phyloP scores from a whole-genome alignment of 805 yeast genomes.

The Ogataea ganodermae region DNA sequence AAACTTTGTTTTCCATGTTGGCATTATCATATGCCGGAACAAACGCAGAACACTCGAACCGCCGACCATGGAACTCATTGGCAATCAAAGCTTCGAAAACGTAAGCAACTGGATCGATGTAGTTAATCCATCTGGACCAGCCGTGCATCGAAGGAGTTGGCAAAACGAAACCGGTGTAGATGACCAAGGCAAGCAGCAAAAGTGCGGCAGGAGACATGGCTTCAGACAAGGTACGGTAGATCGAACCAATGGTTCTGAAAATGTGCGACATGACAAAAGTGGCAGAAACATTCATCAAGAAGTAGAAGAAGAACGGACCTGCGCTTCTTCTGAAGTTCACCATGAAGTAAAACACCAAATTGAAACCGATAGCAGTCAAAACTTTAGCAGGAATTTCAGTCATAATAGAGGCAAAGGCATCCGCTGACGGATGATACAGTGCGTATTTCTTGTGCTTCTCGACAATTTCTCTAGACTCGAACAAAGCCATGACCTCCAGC shows the following conservation, averaged over 20 bases:
- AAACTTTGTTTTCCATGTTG: constrained; percentile 26
- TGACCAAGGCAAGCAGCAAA: constrained; percentile 46
- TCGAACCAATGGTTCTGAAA: constrained; percentile 53
- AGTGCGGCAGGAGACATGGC: constrained; percentile 60
- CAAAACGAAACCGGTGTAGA: constrained; percentile 57
- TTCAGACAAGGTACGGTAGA: constrained; percentile 46
- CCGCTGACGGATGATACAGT: constrained; percentile 58
- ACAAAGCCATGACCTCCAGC: constrained; percentile 55
- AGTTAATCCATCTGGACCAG: constrained; percentile 66
- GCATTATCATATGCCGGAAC: constrained; percentile 44
- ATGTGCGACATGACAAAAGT: constrained; percentile 55
- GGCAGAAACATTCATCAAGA: constrained; percentile 42
- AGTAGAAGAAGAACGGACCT: constrained; percentile 55
- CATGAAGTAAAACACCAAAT: constrained; percentile 51
- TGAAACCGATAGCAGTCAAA: constrained; percentile 45
- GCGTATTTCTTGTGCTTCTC: constrained; percentile 59
- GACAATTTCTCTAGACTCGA: constrained; percentile 54
- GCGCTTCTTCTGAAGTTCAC: constrained; percentile 51
- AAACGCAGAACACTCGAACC: constrained; percentile 47
- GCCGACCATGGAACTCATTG: constrained; percentile 54
- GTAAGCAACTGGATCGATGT: constrained; percentile 56
- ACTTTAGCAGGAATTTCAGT: constrained; percentile 53
- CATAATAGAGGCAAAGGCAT: constrained; percentile 54
- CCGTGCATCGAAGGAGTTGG: constrained; percentile 57
- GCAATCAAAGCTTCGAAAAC: constrained; percentile 59